A percentile compares a stretch with the other conserved stretches of the same genome.
Conservation (phyloP, 2,329 filamentous ascomycete species). For the Didymella pinodella region DNA sequence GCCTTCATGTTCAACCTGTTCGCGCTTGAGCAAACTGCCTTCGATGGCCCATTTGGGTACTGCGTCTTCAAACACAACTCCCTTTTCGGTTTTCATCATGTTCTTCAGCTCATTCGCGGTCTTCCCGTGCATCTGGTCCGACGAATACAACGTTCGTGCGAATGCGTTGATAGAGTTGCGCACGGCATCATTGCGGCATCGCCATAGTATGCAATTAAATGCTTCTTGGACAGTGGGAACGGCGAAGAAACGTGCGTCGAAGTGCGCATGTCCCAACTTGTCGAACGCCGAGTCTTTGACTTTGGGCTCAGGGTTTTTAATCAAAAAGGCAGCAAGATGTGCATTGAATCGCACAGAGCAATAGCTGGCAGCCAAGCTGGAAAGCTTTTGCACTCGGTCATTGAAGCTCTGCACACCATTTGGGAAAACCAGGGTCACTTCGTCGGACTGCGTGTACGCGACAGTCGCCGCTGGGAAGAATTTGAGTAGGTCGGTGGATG, state of each 20-base stretch:
- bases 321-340: slow-evolving; percentile 30
- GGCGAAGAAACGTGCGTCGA: slow-evolving; percentile 42
- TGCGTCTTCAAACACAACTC: slow-evolving; percentile 33
- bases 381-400: slow-evolving; percentile 42
- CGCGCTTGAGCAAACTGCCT: slow-evolving; percentile 43
- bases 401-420: slow-evolving; percentile 39
- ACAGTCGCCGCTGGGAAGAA: slow-evolving; percentile 42
- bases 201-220: slow-evolving; percentile 43
- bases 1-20: slow-evolving; percentile 41
- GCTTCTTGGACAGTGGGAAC: slow-evolving; percentile 39
- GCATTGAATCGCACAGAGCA: slow-evolving; percentile 40
- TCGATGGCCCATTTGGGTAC: slow-evolving; percentile 46
- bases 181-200: slow-evolving; percentile 43
- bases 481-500: slow-evolving; percentile 36
- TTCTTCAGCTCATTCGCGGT: slow-evolving; percentile 31
- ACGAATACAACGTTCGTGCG: slow-evolving; percentile 38
- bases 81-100: slow-evolving; percentile 38
- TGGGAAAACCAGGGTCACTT: slow-evolving; percentile 45
- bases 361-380: slow-evolving; percentile 39
- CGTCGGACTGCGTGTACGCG: slow-evolving; percentile 47
- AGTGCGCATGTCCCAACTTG: slow-evolving; percentile 34
- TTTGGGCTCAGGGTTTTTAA: slow-evolving; percentile 25
- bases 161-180: slow-evolving; percentile 41
- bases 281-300: slow-evolving; percentile 28
- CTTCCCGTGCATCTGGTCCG: slow-evolving; percentile 38